phyloP scores from a whole-genome alignment of 345 rosid genomes.

The Acer negundo region DNA sequence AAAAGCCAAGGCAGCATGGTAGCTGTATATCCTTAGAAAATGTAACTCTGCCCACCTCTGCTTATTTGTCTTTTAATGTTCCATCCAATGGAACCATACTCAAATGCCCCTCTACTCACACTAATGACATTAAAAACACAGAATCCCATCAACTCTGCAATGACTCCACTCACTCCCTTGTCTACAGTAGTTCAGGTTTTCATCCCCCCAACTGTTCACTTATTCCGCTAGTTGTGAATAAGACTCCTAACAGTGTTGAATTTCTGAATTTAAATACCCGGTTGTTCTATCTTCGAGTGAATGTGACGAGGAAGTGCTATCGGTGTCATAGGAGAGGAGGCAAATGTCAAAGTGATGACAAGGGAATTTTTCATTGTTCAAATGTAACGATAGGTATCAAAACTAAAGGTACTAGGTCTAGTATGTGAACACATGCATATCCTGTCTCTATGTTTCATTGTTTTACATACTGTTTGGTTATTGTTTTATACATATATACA shows the following conservation, averaged over 20 bases:
- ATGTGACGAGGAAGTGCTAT: background rate
- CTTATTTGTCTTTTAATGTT: constrained; percentile 2
- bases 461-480: background rate
- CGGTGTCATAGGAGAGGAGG: constrained; percentile 16
- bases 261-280: constrained; percentile 16
- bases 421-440: background rate
- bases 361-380: background rate
- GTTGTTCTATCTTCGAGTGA: constrained; percentile 23
- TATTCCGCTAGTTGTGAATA: background rate
- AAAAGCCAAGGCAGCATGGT: background rate
- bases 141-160: background rate
- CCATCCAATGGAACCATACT: constrained; percentile 4
- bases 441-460: background rate
- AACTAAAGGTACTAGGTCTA: background rate
- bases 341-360: background rate
- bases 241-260: background rate
- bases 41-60: constrained; percentile 35
- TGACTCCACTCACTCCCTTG: constrained; percentile 16
- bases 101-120: constrained; percentile 23
- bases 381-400: background rate
- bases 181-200: no score
- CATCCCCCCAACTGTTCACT: constrained; percentile 7
- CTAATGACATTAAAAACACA: no score
- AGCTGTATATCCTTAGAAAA: constrained; percentile 30
- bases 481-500: no score